Evolutionary conservation across 495 filamentous ascomycete species (phyloP).

Genomic region (Endocarpon pusillum): DNA sequence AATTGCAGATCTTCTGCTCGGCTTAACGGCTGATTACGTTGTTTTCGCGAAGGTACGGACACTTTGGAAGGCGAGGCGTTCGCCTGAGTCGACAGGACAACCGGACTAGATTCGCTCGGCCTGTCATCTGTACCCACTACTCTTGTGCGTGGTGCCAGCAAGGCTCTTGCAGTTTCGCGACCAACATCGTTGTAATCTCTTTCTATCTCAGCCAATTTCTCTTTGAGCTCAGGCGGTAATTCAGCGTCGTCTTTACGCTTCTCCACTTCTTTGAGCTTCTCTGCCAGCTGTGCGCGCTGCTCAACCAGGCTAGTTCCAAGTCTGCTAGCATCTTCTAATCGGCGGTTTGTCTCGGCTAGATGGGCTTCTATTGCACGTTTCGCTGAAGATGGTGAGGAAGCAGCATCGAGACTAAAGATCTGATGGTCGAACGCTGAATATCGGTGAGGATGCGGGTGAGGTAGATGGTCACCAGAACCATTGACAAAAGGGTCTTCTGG

Average conservation of each 20-base stretch:
- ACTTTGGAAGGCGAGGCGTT: constrained; percentile 79
- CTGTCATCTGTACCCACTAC: constrained; percentile 45
- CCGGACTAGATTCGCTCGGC: constrained; percentile 54
- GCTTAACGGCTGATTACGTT: constrained; percentile 75
- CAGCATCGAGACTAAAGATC: constrained; percentile 56
- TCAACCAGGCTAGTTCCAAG: constrained; percentile 71
- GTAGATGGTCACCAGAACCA: constrained; percentile 17
- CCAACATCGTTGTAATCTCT: constrained; percentile 92
- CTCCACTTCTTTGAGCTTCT: constrained; percentile 70
- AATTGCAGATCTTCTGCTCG: constrained; percentile 90
- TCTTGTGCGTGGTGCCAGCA: constrained; percentile 64
- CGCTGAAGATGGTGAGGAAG: constrained; percentile 65
- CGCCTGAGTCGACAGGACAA: constrained; percentile 72
- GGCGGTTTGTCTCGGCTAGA: constrained; percentile 72
- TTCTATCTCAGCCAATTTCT: constrained; percentile 73
- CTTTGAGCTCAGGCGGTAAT: constrained; percentile 65
- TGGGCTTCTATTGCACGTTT: constrained; percentile 83
- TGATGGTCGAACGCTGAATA: constrained; percentile 67
- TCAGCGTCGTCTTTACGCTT: constrained; percentile 62
- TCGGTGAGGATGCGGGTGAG: constrained; percentile 40
- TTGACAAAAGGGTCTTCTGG: constrained; percentile 41
- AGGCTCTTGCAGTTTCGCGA: constrained; percentile 72
- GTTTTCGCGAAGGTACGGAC: constrained; percentile 63
- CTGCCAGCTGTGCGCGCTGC: constrained; percentile 65
- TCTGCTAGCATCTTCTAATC: constrained; percentile 79